Percentiles rank a stretch among this genome's conserved stretches.
phyloP scores from a whole-genome alignment of 2,329 filamentous ascomycete species.

The Scytalidium sp. region DNA sequence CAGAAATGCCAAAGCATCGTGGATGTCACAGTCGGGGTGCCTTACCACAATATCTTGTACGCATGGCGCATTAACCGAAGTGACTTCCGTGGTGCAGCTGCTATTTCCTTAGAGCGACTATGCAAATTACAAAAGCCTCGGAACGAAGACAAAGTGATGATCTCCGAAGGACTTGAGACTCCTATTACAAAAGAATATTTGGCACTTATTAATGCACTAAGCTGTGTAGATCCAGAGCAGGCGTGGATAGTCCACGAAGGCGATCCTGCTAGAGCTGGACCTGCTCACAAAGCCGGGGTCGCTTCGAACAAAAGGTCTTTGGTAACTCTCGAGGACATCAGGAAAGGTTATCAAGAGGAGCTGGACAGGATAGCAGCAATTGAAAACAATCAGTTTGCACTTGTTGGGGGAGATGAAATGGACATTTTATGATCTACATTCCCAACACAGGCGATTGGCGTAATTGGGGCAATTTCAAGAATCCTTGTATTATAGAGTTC shows the following conservation, averaged over 20 bases:
- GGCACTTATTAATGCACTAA: conserved; percentile 89
- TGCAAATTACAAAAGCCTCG: conserved; percentile 58
- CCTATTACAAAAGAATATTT: conserved; percentile 74
- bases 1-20: conserved; percentile 67
- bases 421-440: conserved; percentile 30
- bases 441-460: background rate
- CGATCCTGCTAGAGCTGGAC: conserved; percentile 29
- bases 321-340: conserved; percentile 79
- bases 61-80: conserved; percentile 83
- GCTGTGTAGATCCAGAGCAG: conserved; percentile 78
- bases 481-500: background rate
- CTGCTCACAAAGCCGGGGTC: conserved; percentile 25
- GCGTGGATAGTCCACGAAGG: conserved; percentile 71
- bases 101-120: conserved; percentile 60
- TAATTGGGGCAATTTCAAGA: background rate
- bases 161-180: conserved; percentile 56
- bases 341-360: conserved; percentile 86
- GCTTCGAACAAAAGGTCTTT: conserved; percentile 61
- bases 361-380: conserved; percentile 86
- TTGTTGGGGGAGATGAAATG: conserved; percentile 47
- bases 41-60: conserved; percentile 88
- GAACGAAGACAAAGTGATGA: conserved; percentile 53
- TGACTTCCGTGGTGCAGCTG: conserved; percentile 79
- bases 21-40: conserved; percentile 61
- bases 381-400: conserved; percentile 84